Conservation (phyloP, 139 green algal species). For the Auxenochlorella pyrenoidosa region DNA sequence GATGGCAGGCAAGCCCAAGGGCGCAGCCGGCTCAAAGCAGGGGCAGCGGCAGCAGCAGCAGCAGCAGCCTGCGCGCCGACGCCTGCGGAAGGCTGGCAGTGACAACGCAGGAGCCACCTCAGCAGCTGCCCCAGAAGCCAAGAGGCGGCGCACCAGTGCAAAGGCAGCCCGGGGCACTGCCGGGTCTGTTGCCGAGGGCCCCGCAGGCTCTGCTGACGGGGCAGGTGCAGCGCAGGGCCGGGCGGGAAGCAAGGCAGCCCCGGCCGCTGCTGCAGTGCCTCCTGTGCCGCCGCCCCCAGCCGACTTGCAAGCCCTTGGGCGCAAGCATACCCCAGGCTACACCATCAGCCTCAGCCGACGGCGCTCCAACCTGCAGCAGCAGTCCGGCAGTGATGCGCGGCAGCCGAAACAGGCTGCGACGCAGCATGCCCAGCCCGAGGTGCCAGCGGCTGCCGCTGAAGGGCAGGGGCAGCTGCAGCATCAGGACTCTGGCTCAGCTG, state of each 20-base stretch:
- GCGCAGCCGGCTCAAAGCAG: neutral
- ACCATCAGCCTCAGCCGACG: slow-evolving; percentile 1
- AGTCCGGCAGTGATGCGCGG: neutral
- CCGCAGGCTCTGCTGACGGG: neutral
- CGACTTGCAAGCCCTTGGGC: slow-evolving; percentile 20
- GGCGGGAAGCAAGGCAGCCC: neutral
- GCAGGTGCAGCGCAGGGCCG: neutral
- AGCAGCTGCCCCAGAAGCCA: neutral
- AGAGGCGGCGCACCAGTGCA: neutral
- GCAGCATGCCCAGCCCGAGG: neutral
- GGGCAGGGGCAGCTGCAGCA: neutral
- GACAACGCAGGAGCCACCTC: neutral
- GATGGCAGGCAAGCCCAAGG: neutral
- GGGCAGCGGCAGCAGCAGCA: neutral
- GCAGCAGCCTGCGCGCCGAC: slow-evolving; percentile 1
- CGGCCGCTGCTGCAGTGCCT: neutral
- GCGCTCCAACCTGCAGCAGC: neutral
- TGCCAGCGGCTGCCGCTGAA: neutral
- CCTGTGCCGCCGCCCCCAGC: too few species aligned
- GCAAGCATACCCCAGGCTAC: slow-evolving; percentile 17
- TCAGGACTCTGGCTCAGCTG: neutral
- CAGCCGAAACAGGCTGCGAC: neutral
- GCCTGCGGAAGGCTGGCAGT: slow-evolving; percentile 2
- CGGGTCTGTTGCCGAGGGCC: neutral
- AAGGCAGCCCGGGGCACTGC: neutral